Percentiles rank a stretch among this genome's conserved stretches.
phyloP scores from a whole-genome alignment of 1,284 basidiomycete species.

The Sphaerobolus stellatus region DNA sequence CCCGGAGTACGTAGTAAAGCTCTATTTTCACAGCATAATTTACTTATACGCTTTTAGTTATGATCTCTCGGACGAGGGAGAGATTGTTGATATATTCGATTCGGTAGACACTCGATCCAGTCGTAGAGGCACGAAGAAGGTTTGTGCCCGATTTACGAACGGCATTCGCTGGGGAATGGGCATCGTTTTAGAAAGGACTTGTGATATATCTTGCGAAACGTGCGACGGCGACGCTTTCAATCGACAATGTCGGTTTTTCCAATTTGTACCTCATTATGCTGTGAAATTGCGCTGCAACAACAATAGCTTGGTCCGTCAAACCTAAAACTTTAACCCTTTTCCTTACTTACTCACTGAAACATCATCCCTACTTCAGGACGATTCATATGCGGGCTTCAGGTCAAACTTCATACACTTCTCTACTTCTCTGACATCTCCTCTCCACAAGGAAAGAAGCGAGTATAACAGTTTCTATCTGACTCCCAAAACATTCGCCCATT shows the following conservation, averaged over 20 bases:
- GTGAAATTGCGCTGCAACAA: constrained; percentile 61
- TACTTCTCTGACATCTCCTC: constrained; percentile 77
- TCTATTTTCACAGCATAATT: constrained; percentile 13
- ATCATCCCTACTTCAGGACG: constrained; percentile 43
- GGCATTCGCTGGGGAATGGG: constrained; percentile 94
- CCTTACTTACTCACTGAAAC: constrained; percentile 1
- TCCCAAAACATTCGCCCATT: constrained; percentile 85
- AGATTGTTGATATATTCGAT: background rate
- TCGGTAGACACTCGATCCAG: background rate
- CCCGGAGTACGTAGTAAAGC: constrained; percentile 63
- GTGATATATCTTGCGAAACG: constrained; percentile 66
- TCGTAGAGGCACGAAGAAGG: constrained; percentile 29
- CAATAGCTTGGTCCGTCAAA: constrained; percentile 49
- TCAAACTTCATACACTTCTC: constrained; percentile 96
- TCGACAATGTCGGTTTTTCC: constrained; percentile 78
- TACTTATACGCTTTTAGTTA: constrained; percentile 3
- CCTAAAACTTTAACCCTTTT: background rate
- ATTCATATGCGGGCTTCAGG: constrained; percentile 88
- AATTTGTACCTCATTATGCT: constrained; percentile 82
- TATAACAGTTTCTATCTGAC: constrained; percentile 84
- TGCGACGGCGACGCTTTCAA: constrained; percentile 71
- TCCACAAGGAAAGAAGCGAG: constrained; percentile 19
- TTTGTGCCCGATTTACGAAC: constrained; percentile 82
- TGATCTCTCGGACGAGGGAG: background rate
- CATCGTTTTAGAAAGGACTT: constrained; percentile 82